Evolutionary conservation across 768 basidiomycete genomes (phyloP), one percentile per base, ranked within the genome.

Genomic region (Mycena filopes): DNA sequence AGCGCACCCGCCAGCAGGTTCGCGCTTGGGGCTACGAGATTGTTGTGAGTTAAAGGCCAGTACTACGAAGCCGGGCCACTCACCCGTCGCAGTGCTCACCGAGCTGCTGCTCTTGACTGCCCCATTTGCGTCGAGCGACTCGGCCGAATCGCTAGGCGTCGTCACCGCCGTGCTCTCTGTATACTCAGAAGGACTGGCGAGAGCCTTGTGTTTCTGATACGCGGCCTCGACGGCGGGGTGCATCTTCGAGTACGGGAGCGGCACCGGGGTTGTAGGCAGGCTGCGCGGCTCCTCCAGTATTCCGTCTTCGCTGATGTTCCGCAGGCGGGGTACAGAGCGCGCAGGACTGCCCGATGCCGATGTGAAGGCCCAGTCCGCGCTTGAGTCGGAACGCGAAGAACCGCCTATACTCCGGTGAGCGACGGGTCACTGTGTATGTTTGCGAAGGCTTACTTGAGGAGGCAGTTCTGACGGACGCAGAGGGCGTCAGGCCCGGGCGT

Each of bases 1-100:
- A 75, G 57, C 11, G 73, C 73, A 8, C 71, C 72, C 8, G 68
- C 70, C 26, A 75, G 67, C 15, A 75, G 61, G 26, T 65, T 68
- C 2, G 74, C 65, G 36, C 65, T 73, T 25, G 65, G 58, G 10
- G 62, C 50, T 63, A 42, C 1, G 20, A n/a, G n/a, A 57, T 56
- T 9, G 36, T 18, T 33, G 31, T 7, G n/a, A n/a, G n/a, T n/a
- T n/a, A n/a, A n/a, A n/a, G n/a, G n/a, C n/a, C n/a, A n/a, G n/a
- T n/a, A n/a, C n/a, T n/a, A n/a, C n/a, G n/a, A n/a, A n/a, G n/a
- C n/a, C n/a, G n/a, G 45, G 21, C 45, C 11, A 36, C 36, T 33
- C 16, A 56, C 58, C 45, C 8, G 65, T 61, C 2, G 66, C 56
- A 8, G 25, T 60, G 28, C 49, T 38, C 29, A 62, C 21, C 6